Base-by-base conservation (phyloP, 179 eudicot species). In the Patellifolia procumbens region DNA sequence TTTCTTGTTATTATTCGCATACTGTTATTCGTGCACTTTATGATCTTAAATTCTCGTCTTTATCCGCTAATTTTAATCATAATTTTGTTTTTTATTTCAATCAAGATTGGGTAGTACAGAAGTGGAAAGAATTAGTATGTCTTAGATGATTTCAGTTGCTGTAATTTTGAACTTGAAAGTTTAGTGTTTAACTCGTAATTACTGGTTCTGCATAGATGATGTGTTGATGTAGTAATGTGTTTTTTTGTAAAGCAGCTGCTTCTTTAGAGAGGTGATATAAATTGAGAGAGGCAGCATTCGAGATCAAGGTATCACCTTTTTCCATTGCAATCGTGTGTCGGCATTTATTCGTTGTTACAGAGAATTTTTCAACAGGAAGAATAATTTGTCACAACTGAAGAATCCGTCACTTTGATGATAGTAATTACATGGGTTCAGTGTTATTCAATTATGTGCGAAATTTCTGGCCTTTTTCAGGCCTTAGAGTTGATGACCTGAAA, bases 381-480 rank as follows among this genome's bases (percentile, higher is more conserved):
- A 19, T 31, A 12, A 28, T 16, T 15, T 45, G 2, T 64, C 7
- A 13, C 26, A 26, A 68, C 28, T 72, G 35, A 31, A 22, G 59
- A 9, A 17, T 32, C 17, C 15, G 15, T 61, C 73, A 29, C 59
- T 22, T 68, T 74, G 68, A 34, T 78, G 74, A 53, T 32, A 46
- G n/a, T n/a, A 52, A 58, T 35, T 53, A 28, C 29, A 89, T 86
- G 93, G 89, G 82, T 56, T 75, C 81, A 8, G 75, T 68, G n/a
- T 48, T 86, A 49, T 63, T 83, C 60, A 32, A 69, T 66, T 90
- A 86, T 68, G 75, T 94, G 80, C 82, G 70, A 77, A 87, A 84
- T 74, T 6, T 91, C 52, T 96, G 96, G 96, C 96, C 97, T 13
- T 89, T 93, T 76, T 78, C 89, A 17, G 70, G 46, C n/a, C 78